Base-by-base conservation (phyloP, 2,329 filamentous ascomycete genomes). In the Chrysoporthe deuterocubensis region DNA sequence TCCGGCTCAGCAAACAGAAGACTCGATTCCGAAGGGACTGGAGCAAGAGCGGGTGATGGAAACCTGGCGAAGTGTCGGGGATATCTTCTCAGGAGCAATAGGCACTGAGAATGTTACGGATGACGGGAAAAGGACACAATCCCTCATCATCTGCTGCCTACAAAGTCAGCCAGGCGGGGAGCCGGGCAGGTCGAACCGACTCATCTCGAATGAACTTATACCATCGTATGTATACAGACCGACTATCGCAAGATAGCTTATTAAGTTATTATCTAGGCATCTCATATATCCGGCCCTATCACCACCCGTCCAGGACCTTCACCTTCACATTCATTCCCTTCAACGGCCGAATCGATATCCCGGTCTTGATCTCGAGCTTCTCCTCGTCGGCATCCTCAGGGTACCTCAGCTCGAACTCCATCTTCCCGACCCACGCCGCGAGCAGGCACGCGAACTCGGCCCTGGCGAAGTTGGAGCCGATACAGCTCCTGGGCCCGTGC, bases 361-460 rank as follows among this genome's bases (percentile, higher is more conserved):
- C 88, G 0, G 88, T 85, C 77, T 89, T 89, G 70, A 96, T 88
- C 59, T 86, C 78, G 59, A 95, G 76, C 72, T 91, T 88, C 58
- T 82, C 82, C 79, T 92, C 87, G 73, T 92, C 89, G 75, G 89
- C 79, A 76, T 90, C 85, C 69, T 89, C 85, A 73, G 86, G 80
- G 72, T 89, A 80, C 70, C 78, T 77, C 65, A 90, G 75, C 72
- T 80, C 80, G 76, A 90, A 89, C 75, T 89, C 85, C 77, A 96
- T 97, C 48, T 87, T 84, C 0, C 93, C 93, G 4, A 95, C 85
- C 84, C 92, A 89, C 9, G 87, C 85, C 32, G 93, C 94, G 59
- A 97, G 76, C 70, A 97, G 80, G 75, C 91, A 95, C 9, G 92
- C 93, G 78, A 97, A 92, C 82, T 97, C 95, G 0, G 90, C 88